Evolutionary conservation across 2,329 filamentous ascomycete species (phyloP), one percentile per base, ranked within the genome.

Genomic region (Claviceps maximensis): DNA sequence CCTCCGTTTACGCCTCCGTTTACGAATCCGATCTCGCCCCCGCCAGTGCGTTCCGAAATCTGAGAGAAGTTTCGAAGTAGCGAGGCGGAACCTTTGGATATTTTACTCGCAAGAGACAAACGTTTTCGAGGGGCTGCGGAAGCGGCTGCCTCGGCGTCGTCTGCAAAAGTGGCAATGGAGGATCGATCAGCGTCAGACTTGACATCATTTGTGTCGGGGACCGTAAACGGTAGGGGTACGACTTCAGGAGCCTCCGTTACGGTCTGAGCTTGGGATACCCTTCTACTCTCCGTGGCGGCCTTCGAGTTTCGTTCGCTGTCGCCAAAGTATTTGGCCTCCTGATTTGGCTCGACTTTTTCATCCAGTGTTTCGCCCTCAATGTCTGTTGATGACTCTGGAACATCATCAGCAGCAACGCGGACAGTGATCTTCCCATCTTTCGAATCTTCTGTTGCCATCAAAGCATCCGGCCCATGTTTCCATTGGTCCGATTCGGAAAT

Each of bases 81-180:
- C 27, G 71, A 67, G 13, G 60, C 66, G 2, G 78, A 78, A 49
- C 70, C 67, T 13, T 66, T 68, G 1, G 79, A 80, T 2, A 79
- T 62, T 19, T 74, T 71, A 49, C 75, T 74, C 4, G 71, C 73
- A 19, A 74, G 57, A 3, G 74, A 73, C 15, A 62, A 61, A 40
- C 36, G 40, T 23, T 51, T 54, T 23, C 68, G 65, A 51, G 63
- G 53, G 46, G 58, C 49, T 52, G 58, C 47, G 57, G 63, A 45
- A 51, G 55, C 40, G 10, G 52, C 51, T 23, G 66, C 61, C n/a
- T 75, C 74, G 12, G 75, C 74, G 29, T 82, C 75, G 53, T 85
- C 83, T 17, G 84, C 83, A 60, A 84, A 76, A 0, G 86, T 86
- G 3, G 84, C 87, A 21, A 87, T 73, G 1, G 86, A 87, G 2